A percentile compares a stretch with the other conserved stretches of the same genome.
phyloP scores from a whole-genome alignment of 1,284 basidiomycete genomes.

The Heterobasidion irregulare region DNA sequence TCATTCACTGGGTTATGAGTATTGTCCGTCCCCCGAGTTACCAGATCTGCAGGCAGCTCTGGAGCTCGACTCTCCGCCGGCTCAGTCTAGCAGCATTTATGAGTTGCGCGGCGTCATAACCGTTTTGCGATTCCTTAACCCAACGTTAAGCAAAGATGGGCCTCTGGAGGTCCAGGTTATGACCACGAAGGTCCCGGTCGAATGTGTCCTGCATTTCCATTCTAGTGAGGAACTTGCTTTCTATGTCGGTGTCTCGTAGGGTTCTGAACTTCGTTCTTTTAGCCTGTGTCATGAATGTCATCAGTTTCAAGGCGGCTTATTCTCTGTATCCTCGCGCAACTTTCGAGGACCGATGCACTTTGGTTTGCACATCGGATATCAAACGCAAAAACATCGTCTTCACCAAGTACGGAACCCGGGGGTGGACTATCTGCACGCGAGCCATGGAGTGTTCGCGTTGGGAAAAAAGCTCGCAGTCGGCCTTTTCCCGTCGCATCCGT shows the following conservation, averaged over 20 bases:
- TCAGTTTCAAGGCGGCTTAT: neutral
- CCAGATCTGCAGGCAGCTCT: neutral
- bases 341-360: neutral
- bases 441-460: neutral
- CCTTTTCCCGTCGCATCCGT: neutral
- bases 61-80: neutral
- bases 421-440: neutral
- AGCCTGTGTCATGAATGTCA: conserved; percentile 5
- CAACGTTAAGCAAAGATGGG: neutral
- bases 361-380: neutral
- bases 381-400: neutral
- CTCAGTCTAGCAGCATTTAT: neutral
- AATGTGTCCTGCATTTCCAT: neutral
- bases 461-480: neutral
- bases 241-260: neutral
- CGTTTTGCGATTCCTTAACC: neutral
- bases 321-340: neutral
- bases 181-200: neutral
- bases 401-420: neutral
- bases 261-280: neutral
- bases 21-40: neutral
- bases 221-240: neutral
- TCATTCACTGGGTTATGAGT: neutral
- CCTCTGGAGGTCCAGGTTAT: conserved; percentile 1
- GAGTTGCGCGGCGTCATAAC: neutral